phyloP scores from a whole-genome alignment of 352 stramenopile species.

The Globisporangium orthogonon region DNA sequence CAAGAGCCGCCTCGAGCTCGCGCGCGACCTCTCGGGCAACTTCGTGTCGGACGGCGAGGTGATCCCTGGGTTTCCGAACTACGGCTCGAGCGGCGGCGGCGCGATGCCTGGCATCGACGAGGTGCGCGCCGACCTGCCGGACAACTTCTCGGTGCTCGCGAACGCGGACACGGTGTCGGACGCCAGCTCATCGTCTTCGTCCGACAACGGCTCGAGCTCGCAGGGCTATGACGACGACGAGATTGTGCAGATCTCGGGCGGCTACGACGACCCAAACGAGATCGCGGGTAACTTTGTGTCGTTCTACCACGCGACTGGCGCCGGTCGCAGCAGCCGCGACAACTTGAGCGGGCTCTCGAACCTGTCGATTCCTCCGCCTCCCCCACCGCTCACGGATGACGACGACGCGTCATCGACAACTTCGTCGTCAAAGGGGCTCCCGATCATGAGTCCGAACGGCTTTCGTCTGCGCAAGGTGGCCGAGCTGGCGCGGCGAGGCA shows the following conservation, averaged over 20 bases:
- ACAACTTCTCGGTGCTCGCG: conserved; percentile 30
- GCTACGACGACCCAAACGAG: conserved; percentile 55
- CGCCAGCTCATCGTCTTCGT: conserved; percentile 40
- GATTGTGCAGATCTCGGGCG: conserved; percentile 48
- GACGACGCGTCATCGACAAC: conserved; percentile 55
- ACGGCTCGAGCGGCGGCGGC: conserved; percentile 33
- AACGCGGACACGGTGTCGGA: conserved; percentile 42
- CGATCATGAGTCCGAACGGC: conserved; percentile 84
- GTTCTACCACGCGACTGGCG: conserved; percentile 63
- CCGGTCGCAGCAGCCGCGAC: conserved; percentile 17
- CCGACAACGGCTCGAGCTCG: conserved; percentile 50
- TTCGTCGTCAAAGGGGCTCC: conserved; percentile 57
- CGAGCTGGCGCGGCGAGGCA: conserved; percentile 69
- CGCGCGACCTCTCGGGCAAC: conserved; percentile 48
- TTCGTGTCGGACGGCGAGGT: conserved; percentile 38
- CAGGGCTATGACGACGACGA: conserved; percentile 65
- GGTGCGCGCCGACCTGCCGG: conserved; percentile 34
- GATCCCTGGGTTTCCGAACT: conserved; percentile 40
- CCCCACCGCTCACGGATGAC: conserved; percentile 56
- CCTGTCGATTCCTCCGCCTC: conserved; percentile 59
- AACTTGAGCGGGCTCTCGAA: conserved; percentile 31
- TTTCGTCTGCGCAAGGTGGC: conserved; percentile 70
- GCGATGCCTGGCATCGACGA: conserved; percentile 76
- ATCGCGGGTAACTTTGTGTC: conserved; percentile 70
- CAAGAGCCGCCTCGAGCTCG: conserved; percentile 78